Evolutionary conservation across 2,329 filamentous ascomycete genomes (phyloP).

Genomic region (Exophiala mesophila): DNA sequence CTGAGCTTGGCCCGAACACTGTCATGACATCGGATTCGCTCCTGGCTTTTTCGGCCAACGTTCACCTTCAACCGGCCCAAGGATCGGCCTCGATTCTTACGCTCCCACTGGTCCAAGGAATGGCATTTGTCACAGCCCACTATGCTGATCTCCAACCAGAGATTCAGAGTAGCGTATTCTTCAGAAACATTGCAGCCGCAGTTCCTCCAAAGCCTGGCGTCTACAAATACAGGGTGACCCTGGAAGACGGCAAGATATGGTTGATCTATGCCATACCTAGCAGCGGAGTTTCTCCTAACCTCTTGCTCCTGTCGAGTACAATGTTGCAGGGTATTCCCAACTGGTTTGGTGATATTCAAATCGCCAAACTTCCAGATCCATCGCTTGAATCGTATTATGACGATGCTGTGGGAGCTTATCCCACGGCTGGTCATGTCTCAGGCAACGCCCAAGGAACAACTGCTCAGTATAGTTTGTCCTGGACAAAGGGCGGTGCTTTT

Average conservation of each 20-base stretch:
- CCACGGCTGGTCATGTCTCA: conserved; percentile 58
- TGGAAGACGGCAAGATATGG: conserved; percentile 73
- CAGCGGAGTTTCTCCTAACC: conserved; percentile 54
- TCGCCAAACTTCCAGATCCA: conserved; percentile 67
- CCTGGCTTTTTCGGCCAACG: conserved; percentile 57
- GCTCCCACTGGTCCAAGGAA: conserved; percentile 83
- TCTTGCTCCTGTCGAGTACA: conserved; percentile 63
- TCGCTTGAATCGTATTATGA: conserved; percentile 68
- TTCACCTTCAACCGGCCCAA: conserved; percentile 58
- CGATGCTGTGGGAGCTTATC: conserved; percentile 68
- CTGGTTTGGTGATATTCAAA: conserved; percentile 75
- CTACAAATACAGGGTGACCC: conserved; percentile 68
- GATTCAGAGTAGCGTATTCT: conserved; percentile 70
- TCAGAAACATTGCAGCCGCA: conserved; percentile 57
- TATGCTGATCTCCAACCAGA: conserved; percentile 67
- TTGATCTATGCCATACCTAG: conserved; percentile 67
- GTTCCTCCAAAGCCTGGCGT: conserved; percentile 56
- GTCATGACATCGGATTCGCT: conserved; percentile 50
- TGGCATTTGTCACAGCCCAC: conserved; percentile 75
- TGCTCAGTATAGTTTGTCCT: conserved; percentile 70
- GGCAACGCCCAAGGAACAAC: conserved; percentile 55
- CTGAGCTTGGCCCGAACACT: conserved; percentile 62
- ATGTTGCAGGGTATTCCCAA: conserved; percentile 59
- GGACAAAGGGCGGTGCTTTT: conserved; percentile 63
- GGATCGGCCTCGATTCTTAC: conserved; percentile 58